Evolutionary conservation across 2,329 filamentous ascomycete species (phyloP).

Genomic region (Pezicula neosporulosa): DNA sequence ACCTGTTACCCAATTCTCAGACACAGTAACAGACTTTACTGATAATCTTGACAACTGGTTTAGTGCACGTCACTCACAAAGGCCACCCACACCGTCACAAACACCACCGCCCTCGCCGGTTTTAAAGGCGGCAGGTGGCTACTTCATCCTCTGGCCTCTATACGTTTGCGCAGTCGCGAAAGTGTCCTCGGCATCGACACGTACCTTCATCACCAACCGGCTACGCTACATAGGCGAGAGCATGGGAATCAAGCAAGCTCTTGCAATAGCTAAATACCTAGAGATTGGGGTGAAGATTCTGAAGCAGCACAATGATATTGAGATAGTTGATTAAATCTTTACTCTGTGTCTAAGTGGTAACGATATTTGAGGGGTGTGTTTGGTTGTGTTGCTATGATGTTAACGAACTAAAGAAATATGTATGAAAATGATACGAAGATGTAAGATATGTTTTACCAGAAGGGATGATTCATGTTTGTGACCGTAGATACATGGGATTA

Average conservation of each 20-base stretch:
- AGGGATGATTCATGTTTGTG: too few relatives aligned
- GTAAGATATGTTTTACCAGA: too few relatives aligned
- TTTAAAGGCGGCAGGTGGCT: constrained; percentile 9
- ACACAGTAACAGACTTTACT: too few relatives aligned
- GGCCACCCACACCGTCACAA: background rate
- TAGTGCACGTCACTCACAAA: background rate
- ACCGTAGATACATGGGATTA: too few relatives aligned
- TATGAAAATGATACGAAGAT: too few relatives aligned
- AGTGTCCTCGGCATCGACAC: background rate
- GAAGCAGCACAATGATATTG: background rate
- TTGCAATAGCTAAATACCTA: constrained; percentile 38
- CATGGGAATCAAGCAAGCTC: constrained; percentile 53
- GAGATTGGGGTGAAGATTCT: background rate
- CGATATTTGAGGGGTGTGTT: too few relatives aligned
- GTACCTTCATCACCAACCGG: constrained; percentile 17
- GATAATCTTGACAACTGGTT: too few relatives aligned
- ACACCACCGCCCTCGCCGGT: background rate
- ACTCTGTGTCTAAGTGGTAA: too few relatives aligned
- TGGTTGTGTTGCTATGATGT: too few relatives aligned
- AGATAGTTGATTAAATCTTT: too few relatives aligned
- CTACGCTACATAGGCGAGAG: constrained; percentile 49
- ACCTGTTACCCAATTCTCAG: too few relatives aligned
- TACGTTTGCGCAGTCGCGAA: constrained; percentile 9
- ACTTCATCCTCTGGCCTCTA: constrained; percentile 17
- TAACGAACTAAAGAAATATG: too few relatives aligned